Conservation (phyloP, 2,329 filamentous ascomycete genomes). For the Harringtonia lauricola region DNA sequence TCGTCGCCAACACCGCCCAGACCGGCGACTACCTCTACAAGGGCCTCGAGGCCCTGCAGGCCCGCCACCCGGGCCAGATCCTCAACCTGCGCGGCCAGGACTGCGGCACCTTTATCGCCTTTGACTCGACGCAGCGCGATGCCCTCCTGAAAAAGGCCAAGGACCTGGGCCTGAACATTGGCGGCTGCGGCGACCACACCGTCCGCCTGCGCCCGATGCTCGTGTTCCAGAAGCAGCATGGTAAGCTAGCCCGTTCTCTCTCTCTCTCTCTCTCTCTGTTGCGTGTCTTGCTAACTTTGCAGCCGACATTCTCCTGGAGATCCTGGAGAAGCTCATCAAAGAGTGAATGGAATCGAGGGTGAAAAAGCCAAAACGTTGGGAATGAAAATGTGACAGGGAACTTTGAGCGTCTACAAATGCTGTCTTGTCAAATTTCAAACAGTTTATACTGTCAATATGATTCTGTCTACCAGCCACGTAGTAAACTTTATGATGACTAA, state of each 20-base stretch:
- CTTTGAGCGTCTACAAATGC: too few relatives aligned
- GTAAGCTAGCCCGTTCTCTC: too few relatives aligned
- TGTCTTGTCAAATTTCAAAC: too few relatives aligned
- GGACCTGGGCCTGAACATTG: slow-evolving; percentile 74
- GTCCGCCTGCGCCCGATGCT: slow-evolving; percentile 82
- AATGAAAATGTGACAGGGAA: background rate
- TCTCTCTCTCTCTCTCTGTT: too few relatives aligned
- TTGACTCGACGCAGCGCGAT: slow-evolving; percentile 72
- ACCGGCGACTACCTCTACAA: slow-evolving; percentile 70
- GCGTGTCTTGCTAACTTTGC: too few relatives aligned
- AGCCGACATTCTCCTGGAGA: slow-evolving; percentile 72
- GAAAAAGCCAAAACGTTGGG: slow-evolving; percentile 1
- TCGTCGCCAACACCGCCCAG: slow-evolving; percentile 66
- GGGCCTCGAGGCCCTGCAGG: slow-evolving; percentile 55
- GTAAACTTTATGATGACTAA: too few relatives aligned
- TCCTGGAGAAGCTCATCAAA: slow-evolving; percentile 59
- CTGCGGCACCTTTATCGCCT: slow-evolving; percentile 86
- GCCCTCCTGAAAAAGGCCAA: slow-evolving; percentile 72
- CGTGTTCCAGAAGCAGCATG: slow-evolving; percentile 80
- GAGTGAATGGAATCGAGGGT: slow-evolving; percentile 31
- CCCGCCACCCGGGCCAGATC: slow-evolving; percentile 66
- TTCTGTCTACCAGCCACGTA: too few relatives aligned
- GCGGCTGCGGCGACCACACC: slow-evolving; percentile 64
- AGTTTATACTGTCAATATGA: too few relatives aligned
- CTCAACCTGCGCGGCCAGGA: slow-evolving; percentile 77